phyloP scores from a whole-genome alignment of 2,329 filamentous ascomycete species.

The Colletotrichum caudatum region DNA sequence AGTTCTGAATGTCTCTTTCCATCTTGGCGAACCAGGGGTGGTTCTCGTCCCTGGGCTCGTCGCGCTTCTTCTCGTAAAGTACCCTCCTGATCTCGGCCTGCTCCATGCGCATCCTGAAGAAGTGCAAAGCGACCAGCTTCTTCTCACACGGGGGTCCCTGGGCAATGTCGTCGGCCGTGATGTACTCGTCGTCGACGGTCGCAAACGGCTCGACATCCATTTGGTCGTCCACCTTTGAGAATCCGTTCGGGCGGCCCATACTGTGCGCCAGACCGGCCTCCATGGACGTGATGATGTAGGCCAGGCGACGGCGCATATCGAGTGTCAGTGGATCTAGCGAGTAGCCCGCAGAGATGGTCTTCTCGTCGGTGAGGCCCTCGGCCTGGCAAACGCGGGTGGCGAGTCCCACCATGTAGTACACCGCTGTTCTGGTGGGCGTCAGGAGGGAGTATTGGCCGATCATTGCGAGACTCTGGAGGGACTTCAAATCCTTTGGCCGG shows the following conservation, averaged over 20 bases:
- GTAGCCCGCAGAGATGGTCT: slow-evolving; percentile 78
- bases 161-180: slow-evolving; percentile 80
- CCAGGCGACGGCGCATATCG: slow-evolving; percentile 88
- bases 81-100: slow-evolving; percentile 89
- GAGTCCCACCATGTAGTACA: slow-evolving; percentile 93
- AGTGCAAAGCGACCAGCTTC: slow-evolving; percentile 92
- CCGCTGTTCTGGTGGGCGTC: slow-evolving; percentile 90
- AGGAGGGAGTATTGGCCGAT: slow-evolving; percentile 93
- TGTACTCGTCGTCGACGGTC: slow-evolving; percentile 83
- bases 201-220: slow-evolving; percentile 90
- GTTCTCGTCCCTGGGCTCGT: slow-evolving; percentile 80
- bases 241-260: slow-evolving; percentile 87
- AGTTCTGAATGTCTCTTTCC: slow-evolving; percentile 80
- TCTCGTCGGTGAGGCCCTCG: slow-evolving; percentile 87
- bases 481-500: slow-evolving; percentile 88
- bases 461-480: slow-evolving; percentile 88
- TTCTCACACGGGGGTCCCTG: slow-evolving; percentile 80
- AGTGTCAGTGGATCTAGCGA: slow-evolving; percentile 79
- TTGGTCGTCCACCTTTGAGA: slow-evolving; percentile 84
- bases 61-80: slow-evolving; percentile 85
- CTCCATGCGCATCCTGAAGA: slow-evolving; percentile 88
- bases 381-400: slow-evolving; percentile 91
- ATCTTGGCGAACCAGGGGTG: slow-evolving; percentile 91
- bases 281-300: slow-evolving; percentile 90
- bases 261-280: slow-evolving; percentile 89